A percentile compares a stretch with the other conserved stretches of the same genome.
Evolutionary conservation across 176 grass and related monocot species (phyloP).

Genomic region (Poa annua): DNA sequence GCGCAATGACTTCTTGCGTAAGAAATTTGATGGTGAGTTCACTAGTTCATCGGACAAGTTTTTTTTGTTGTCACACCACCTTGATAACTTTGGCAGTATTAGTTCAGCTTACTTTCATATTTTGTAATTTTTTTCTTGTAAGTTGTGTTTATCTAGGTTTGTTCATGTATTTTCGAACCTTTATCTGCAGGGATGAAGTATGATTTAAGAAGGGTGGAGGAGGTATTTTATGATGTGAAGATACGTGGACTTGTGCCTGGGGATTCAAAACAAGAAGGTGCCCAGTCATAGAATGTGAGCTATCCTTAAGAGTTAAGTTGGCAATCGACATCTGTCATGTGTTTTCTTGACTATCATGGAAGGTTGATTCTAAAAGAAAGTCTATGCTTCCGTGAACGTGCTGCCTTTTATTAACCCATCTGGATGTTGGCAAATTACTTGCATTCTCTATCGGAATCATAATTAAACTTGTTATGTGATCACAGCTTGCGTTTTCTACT

Average conservation of each 20-base stretch:
- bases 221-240: constrained; percentile 97
- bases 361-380: background rate
- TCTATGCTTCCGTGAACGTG: background rate
- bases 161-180: background rate
- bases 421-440: background rate
- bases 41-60: background rate
- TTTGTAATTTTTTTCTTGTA: background rate
- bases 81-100: background rate
- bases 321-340: background rate
- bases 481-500: background rate
- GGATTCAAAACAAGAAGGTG: constrained; percentile 40
- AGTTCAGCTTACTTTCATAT: background rate
- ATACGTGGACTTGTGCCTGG: constrained; percentile 74
- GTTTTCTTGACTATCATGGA: background rate
- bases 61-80: background rate
- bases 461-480: background rate
- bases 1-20: constrained; percentile 90
- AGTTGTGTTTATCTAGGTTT: background rate
- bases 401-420: background rate
- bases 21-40: constrained; percentile 93
- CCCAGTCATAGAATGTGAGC: constrained; percentile 20
- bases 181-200: constrained; percentile 88
- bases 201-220: constrained; percentile 92
- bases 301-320: background rate
- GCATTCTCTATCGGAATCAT: background rate